These are phyloP conservation scores for Gnetum montanum DNA, from an alignment of 75 land plant species.

Conservation along the genomic window DNA sequence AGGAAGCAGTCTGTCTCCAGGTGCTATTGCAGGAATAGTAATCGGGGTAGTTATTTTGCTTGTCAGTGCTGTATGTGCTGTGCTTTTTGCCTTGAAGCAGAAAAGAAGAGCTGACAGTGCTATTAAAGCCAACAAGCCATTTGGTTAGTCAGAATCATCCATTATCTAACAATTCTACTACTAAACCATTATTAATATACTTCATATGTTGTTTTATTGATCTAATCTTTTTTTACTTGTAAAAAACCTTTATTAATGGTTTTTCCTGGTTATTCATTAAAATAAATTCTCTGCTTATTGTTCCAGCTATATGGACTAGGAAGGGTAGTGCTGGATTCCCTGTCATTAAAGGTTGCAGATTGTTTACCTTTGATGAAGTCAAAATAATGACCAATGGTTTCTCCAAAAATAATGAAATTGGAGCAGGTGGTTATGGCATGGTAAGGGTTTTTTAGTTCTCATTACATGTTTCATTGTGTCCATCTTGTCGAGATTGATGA, in stretches of 20 bases:
- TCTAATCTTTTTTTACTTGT: background rate
- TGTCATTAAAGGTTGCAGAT: conserved; percentile 28
- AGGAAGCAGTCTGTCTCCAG: background rate
- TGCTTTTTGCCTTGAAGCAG: conserved; percentile 45
- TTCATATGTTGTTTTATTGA: background rate
- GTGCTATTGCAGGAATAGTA: conserved; percentile 40
- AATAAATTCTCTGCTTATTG: no score
- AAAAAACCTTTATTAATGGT: background rate
- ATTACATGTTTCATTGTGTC: no score
- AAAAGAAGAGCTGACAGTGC: conserved; percentile 49
- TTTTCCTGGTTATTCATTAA: background rate
- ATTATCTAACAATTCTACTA: background rate
- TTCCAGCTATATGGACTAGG: conserved; percentile 47
- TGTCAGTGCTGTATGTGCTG: conserved; percentile 17
- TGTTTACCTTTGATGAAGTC: conserved; percentile 28
- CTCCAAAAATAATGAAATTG: conserved; percentile 29
- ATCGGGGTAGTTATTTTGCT: conserved; percentile 30
- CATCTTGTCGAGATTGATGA: no score
- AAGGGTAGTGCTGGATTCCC: conserved; percentile 6
- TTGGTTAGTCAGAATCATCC: conserved; percentile 28
- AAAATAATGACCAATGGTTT: conserved; percentile 28
- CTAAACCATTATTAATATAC: background rate
- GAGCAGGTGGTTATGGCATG: conserved; percentile 44
- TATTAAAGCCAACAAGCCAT: conserved; percentile 29
- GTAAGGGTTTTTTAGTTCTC: no score